Conservation (phyloP, 2,329 filamentous ascomycete species). For the Aureobasidium sp. region DNA sequence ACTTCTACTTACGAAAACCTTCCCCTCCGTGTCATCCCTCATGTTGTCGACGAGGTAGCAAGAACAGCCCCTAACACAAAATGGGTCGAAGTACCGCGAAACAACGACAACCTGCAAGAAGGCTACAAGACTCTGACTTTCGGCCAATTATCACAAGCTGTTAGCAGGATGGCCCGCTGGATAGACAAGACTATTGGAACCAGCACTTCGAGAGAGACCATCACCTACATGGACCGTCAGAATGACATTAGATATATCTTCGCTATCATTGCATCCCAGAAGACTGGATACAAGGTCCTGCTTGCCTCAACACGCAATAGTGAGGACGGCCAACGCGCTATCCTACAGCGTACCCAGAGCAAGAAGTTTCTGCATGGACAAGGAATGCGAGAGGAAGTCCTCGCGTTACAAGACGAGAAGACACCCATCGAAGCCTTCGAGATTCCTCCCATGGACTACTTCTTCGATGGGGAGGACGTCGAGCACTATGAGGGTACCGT, state of each 20-base stretch:
- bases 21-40: neutral
- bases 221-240: slow-evolving; percentile 23
- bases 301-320: slow-evolving; percentile 18
- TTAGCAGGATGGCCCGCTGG: slow-evolving; percentile 20
- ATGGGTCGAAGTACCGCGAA: slow-evolving; percentile 11
- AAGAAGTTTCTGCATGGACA: slow-evolving; percentile 15
- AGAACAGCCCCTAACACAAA: neutral
- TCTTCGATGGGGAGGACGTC: slow-evolving; percentile 5
- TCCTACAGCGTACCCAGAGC: slow-evolving; percentile 15
- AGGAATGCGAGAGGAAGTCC: slow-evolving; percentile 11
- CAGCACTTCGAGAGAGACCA: slow-evolving; percentile 15
- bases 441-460: slow-evolving; percentile 16
- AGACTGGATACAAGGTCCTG: slow-evolving; percentile 23
- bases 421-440: slow-evolving; percentile 7
- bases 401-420: slow-evolving; percentile 13
- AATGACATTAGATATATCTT: slow-evolving; percentile 23
- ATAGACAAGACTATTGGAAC: slow-evolving; percentile 18
- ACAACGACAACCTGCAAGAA: slow-evolving; percentile 17
- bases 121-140: slow-evolving; percentile 21
- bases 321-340: slow-evolving; percentile 16
- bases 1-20: neutral
- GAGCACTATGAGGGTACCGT: slow-evolving; percentile 29
- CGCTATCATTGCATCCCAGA: slow-evolving; percentile 20
- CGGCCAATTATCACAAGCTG: slow-evolving; percentile 19
- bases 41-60: slow-evolving; percentile 11